These are phyloP conservation scores for Lumnitzera littorea DNA, from an alignment of 345 rosid species.

Conservation along the genomic window DNA sequence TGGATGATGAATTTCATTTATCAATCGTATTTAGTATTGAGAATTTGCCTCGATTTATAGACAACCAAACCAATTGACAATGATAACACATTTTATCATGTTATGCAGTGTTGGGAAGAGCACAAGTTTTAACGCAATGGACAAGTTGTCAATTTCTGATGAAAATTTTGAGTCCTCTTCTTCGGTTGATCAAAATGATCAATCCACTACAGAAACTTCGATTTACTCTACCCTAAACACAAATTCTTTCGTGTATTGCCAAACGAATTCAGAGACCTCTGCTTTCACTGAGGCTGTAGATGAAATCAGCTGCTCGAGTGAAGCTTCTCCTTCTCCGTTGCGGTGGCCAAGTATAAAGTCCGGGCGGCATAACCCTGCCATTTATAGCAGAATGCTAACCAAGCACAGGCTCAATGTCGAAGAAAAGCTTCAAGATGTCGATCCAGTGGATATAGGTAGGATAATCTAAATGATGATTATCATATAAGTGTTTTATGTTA, in stretches of 20 bases:
- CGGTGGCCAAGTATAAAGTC: slow-evolving; percentile 41
- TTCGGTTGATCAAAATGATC: slow-evolving; percentile 45
- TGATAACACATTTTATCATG: slow-evolving; percentile 7
- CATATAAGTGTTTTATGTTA: no score
- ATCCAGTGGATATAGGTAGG: slow-evolving; percentile 48
- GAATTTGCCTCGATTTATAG: no score
- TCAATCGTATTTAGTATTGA: no score
- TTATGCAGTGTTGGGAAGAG: slow-evolving; percentile 26
- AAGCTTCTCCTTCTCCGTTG: slow-evolving; percentile 58
- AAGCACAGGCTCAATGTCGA: slow-evolving; percentile 26
- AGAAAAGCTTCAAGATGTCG: slow-evolving; percentile 21
- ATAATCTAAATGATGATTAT: background rate
- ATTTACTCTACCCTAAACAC: slow-evolving; percentile 43
- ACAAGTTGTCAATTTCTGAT: slow-evolving; percentile 26
- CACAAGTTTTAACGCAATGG: slow-evolving; percentile 24
- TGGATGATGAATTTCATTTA: no score
- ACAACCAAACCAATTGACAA: background rate
- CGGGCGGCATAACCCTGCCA: slow-evolving; percentile 13
- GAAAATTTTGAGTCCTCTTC: slow-evolving; percentile 45
- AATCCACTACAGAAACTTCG: slow-evolving; percentile 45
- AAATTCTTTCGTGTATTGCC: slow-evolving; percentile 42
- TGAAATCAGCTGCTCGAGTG: slow-evolving; percentile 41
- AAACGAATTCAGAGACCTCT: slow-evolving; percentile 64
- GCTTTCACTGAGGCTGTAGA: slow-evolving; percentile 54
- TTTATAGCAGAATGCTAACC: slow-evolving; percentile 18